phyloP scores from a whole-genome alignment of 305 asterid species.

The Ilex paraguariensis region DNA sequence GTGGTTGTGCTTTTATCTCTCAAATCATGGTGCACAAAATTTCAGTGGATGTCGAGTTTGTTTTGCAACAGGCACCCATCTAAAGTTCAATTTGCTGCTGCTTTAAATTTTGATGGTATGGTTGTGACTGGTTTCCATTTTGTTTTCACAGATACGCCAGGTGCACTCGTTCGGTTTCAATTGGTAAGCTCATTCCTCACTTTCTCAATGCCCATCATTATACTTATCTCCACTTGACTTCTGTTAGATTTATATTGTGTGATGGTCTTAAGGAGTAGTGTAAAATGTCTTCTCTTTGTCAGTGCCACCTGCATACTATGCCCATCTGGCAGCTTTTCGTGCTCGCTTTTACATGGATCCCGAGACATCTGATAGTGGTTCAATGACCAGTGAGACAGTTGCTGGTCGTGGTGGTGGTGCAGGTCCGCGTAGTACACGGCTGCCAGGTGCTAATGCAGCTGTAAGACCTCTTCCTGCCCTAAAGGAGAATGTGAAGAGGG shows the following conservation, averaged over 20 bases:
- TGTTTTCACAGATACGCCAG: conserved; percentile 65
- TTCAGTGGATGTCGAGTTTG: no score
- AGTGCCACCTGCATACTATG: conserved; percentile 99
- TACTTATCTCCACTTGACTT: no score
- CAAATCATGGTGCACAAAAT: no score
- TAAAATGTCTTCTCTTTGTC: conserved; percentile 5
- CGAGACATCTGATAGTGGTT: conserved; percentile 77
- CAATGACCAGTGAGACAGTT: conserved; percentile 56
- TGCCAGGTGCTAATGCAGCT: conserved; percentile 48
- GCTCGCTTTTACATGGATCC: conserved; percentile 96
- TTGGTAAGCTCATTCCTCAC: conserved; percentile 46
- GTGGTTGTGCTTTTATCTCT: no score
- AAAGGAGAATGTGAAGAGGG: conserved; percentile 82
- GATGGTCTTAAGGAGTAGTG: no score
- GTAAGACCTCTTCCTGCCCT: conserved; percentile 93
- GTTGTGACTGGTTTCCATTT: conserved; percentile 10
- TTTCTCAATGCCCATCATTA: no score
- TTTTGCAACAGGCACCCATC: no score
- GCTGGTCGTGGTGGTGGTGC: conserved; percentile 50
- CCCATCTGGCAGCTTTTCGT: conserved; percentile 93
- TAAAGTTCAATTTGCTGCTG: no score
- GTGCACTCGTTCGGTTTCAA: conserved; percentile 95
- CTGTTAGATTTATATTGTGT: no score
- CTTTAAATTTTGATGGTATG: neutral
- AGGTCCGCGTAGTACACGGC: conserved; percentile 42